Percentiles rank a stretch among this genome's conserved stretches.
These are phyloP conservation scores for Tetrastigma voinierianum DNA, from an alignment of 164 flowering plant genomes.

Conservation along the genomic window DNA sequence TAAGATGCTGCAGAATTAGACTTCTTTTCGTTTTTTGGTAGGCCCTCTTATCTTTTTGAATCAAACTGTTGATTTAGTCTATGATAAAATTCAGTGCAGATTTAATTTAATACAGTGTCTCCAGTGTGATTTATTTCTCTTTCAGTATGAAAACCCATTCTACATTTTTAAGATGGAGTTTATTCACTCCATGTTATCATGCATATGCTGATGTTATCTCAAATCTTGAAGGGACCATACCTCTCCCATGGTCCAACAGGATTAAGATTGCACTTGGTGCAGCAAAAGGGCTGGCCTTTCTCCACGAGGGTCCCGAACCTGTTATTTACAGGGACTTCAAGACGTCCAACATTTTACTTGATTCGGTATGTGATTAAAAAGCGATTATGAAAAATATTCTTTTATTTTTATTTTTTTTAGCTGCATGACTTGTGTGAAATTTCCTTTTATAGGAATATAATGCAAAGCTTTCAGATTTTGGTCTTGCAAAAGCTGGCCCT, in stretches of 20 bases:
- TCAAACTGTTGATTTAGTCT: no score
- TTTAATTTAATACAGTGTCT: no score
- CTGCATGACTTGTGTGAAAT: slow-evolving; percentile 4
- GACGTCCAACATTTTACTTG: slow-evolving; percentile 95
- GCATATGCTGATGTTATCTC: slow-evolving; percentile 10
- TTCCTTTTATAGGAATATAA: slow-evolving; percentile 67
- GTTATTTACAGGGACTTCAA: slow-evolving; percentile 95
- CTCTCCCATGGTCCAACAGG: slow-evolving; percentile 92
- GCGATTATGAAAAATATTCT: background rate
- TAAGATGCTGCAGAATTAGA: no score
- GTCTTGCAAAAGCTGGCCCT: slow-evolving; percentile 97
- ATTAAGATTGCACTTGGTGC: slow-evolving; percentile 94
- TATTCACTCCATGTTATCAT: background rate
- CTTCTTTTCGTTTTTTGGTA: no score
- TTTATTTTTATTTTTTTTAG: slow-evolving; percentile 3
- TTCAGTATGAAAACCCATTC: no score
- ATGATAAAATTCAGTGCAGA: no score
- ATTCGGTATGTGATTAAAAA: slow-evolving; percentile 51
- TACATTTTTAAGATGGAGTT: no score
- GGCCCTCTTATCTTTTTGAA: no score
- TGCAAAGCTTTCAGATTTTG: slow-evolving; percentile 98
- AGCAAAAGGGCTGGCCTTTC: slow-evolving; percentile 94
- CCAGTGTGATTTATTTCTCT: no score
- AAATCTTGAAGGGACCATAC: slow-evolving; percentile 67
- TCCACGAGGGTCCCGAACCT: slow-evolving; percentile 77